Percentiles rank a stretch among this genome's conserved stretches.
phyloP scores from a whole-genome alignment of 208 protist genomes.

The Sergeia podlipaevii region DNA sequence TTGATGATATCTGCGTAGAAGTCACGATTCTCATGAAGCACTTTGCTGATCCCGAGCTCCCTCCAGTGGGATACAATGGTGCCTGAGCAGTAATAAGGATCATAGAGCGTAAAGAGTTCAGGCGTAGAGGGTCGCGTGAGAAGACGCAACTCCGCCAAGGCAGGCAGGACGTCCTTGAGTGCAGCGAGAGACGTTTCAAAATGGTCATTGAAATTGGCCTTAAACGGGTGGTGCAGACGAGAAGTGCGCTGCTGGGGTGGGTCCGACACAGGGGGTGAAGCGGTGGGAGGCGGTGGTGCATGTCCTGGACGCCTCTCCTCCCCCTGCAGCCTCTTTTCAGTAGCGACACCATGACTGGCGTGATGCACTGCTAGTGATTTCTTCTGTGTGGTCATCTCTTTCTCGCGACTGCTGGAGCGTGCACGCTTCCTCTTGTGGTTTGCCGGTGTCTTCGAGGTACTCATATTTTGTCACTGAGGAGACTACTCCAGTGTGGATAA shows the following conservation, averaged over 20 bases:
- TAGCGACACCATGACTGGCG: too few species aligned
- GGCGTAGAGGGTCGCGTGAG: slow-evolving; percentile 42
- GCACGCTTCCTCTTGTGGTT: too few species aligned
- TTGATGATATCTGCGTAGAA: slow-evolving; percentile 63
- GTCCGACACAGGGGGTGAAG: background rate
- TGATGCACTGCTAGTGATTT: too few species aligned
- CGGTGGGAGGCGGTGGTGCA: background rate
- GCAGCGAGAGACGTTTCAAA: slow-evolving; percentile 70
- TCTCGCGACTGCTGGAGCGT: too few species aligned
- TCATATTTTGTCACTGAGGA: too few species aligned
- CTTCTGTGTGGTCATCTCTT: too few species aligned
- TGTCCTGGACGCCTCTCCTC: too few species aligned
- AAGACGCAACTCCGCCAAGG: slow-evolving; percentile 46
- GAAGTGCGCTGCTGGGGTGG: background rate
- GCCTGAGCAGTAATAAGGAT: slow-evolving; percentile 88
- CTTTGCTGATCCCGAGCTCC: slow-evolving; percentile 44
- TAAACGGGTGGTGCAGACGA: slow-evolving; percentile 30
- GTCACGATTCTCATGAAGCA: slow-evolving; percentile 87
- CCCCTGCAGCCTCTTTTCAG: too few species aligned
- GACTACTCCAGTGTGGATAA: too few species aligned
- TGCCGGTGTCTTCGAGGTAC: too few species aligned
- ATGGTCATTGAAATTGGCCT: slow-evolving; percentile 79
- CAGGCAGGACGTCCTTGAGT: slow-evolving; percentile 47
- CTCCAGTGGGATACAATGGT: slow-evolving; percentile 36
- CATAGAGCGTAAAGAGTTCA: slow-evolving; percentile 67